A percentile compares a stretch with the other conserved stretches of the same genome.
phyloP scores from a whole-genome alignment of 352 stramenopile genomes.

The Phytopythium vexans region DNA sequence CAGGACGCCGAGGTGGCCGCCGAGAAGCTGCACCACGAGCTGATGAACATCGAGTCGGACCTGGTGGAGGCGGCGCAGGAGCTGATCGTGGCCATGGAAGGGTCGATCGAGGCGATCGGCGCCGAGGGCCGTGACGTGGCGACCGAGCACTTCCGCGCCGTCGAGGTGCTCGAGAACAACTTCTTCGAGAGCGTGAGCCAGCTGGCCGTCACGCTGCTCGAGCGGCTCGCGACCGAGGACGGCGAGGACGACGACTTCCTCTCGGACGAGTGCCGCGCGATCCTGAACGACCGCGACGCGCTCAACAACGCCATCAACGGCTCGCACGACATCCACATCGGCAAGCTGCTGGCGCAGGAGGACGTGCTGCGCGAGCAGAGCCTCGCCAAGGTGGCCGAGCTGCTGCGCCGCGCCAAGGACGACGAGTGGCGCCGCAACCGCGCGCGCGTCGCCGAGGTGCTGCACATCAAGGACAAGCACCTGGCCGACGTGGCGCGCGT shows the following conservation, averaged over 20 bases:
- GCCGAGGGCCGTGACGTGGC: slow-evolving; percentile 59
- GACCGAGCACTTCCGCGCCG: slow-evolving; percentile 83
- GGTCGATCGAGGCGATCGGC: slow-evolving; percentile 57
- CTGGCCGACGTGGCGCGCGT: slow-evolving; percentile 51
- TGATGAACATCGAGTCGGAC: slow-evolving; percentile 88
- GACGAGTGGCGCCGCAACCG: slow-evolving; percentile 75
- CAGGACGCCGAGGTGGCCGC: slow-evolving; percentile 82
- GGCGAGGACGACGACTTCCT: slow-evolving; percentile 78
- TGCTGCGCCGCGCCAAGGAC: slow-evolving; percentile 59
- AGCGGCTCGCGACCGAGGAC: slow-evolving; percentile 74
- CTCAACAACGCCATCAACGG: slow-evolving; percentile 88
- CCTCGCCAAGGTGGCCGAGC: slow-evolving; percentile 61
- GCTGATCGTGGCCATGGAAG: slow-evolving; percentile 56
- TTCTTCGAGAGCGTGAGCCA: slow-evolving; percentile 89
- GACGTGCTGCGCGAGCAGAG: slow-evolving; percentile 82
- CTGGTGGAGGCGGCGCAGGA: slow-evolving; percentile 78
- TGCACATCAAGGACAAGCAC: slow-evolving; percentile 76
- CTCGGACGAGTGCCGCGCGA: slow-evolving; percentile 73
- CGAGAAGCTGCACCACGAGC: slow-evolving; percentile 81
- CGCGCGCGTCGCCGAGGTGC: slow-evolving; percentile 63
- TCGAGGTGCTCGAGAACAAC: slow-evolving; percentile 90
- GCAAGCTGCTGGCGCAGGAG: slow-evolving; percentile 84
- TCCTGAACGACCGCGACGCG: slow-evolving; percentile 78
- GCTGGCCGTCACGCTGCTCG: slow-evolving; percentile 65
- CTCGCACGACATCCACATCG: slow-evolving; percentile 91